Evolutionary conservation across 106 monocot genomes (phyloP).

Genomic region (Dendrobium chrysotoxum): DNA sequence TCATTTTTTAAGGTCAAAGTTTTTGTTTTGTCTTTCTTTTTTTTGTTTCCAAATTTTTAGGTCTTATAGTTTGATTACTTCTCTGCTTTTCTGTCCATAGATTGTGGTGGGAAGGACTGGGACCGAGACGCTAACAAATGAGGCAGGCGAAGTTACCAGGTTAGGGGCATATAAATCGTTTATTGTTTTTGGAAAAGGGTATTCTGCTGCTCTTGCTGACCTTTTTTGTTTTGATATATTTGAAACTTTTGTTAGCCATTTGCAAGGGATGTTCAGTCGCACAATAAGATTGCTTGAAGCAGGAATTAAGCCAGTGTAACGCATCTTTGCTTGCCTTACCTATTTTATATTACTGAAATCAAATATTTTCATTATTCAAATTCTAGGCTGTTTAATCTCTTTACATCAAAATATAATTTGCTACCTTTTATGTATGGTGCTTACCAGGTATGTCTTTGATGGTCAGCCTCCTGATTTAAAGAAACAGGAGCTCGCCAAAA

Average conservation of each 20-base stretch:
- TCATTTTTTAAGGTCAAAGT: background rate
- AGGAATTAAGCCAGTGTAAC: conserved; percentile 96
- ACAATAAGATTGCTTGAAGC: conserved; percentile 92
- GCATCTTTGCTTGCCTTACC: background rate
- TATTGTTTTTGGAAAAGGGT: background rate
- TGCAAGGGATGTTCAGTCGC: conserved; percentile 93
- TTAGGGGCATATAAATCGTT: conserved; percentile 6
- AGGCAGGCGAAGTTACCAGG: conserved; percentile 98
- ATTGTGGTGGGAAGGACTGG: conserved; percentile 94
- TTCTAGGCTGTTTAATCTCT: background rate
- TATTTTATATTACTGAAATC: background rate
- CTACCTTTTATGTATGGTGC: background rate
- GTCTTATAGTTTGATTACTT: background rate
- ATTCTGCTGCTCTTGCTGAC: background rate
- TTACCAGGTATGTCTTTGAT: conserved; percentile 91
- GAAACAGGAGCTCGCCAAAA: conserved; percentile 94
- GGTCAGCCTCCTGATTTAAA: conserved; percentile 94
- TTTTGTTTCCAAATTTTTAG: background rate
- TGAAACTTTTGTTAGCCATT: conserved; percentile 47
- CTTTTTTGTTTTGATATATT: background rate
- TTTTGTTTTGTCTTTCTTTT: background rate
- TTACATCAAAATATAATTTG: background rate
- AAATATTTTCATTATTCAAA: background rate
- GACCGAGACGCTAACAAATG: conserved; percentile 79
- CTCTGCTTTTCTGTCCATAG: conserved; percentile 21